Conservation (phyloP, 2,329 filamentous ascomycete species). For the Rutstroemia sydowiana region DNA sequence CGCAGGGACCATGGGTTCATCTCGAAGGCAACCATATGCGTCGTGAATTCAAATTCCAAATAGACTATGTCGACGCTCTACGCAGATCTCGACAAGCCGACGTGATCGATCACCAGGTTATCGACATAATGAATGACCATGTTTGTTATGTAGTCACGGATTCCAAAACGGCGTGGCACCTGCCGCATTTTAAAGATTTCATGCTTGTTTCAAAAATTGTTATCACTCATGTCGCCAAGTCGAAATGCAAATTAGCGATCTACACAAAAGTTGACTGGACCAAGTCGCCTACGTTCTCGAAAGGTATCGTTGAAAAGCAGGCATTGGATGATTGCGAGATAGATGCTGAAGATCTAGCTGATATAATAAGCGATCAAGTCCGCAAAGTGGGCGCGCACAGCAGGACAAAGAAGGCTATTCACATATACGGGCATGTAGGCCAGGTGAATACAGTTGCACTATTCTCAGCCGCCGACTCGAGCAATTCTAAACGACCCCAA, state of each 20-base stretch:
- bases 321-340: slow-evolving; percentile 69
- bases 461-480: slow-evolving; percentile 43
- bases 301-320: slow-evolving; percentile 56
- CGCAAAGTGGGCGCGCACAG: slow-evolving; percentile 65
- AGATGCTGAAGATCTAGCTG: slow-evolving; percentile 67
- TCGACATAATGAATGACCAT: slow-evolving; percentile 76
- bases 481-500: slow-evolving; percentile 43
- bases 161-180: slow-evolving; percentile 55
- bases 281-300: slow-evolving; percentile 53
- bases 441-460: slow-evolving; percentile 57
- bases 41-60: slow-evolving; percentile 74
- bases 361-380: slow-evolving; percentile 71
- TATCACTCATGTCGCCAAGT: slow-evolving; percentile 88
- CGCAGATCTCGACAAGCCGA: slow-evolving; percentile 53
- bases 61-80: slow-evolving; percentile 58
- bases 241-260: slow-evolving; percentile 82
- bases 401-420: slow-evolving; percentile 69
- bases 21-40: slow-evolving; percentile 63
- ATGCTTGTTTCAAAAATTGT: slow-evolving; percentile 83
- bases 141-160: slow-evolving; percentile 59
- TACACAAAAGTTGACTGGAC: slow-evolving; percentile 86
- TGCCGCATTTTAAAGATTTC: slow-evolving; percentile 74
- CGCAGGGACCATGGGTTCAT: slow-evolving; percentile 77
- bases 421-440: slow-evolving; percentile 71
- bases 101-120: slow-evolving; percentile 75